Evolutionary conservation across 306 rosid genomes (phyloP).

Genomic region (Gynostemma pentaphyllum): DNA sequence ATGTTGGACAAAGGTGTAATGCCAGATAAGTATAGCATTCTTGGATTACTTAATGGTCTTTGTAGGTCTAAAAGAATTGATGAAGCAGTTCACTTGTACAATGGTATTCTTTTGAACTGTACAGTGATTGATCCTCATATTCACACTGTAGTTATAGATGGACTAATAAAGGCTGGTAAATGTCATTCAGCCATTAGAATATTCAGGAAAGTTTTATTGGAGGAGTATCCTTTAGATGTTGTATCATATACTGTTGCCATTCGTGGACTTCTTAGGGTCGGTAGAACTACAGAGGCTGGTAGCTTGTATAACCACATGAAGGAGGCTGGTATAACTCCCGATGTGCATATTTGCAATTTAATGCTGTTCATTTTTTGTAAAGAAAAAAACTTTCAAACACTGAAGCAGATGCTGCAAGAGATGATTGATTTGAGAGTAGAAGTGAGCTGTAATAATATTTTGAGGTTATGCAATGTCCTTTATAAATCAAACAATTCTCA

Average conservation of each 20-base stretch:
- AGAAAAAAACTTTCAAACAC: conserved; percentile 23
- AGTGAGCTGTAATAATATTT: conserved; percentile 29
- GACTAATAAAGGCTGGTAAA: conserved; percentile 37
- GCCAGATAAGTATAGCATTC: conserved; percentile 50
- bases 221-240: conserved; percentile 31
- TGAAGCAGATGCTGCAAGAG: conserved; percentile 35
- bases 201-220: conserved; percentile 22
- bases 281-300: conserved; percentile 41
- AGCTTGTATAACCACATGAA: conserved; percentile 36
- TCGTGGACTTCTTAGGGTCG: conserved; percentile 37
- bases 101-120: conserved; percentile 22
- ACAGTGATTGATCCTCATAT: conserved; percentile 41
- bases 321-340: conserved; percentile 38
- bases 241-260: conserved; percentile 36
- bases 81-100: conserved; percentile 40
- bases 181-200: conserved; percentile 28
- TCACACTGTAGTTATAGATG: conserved; percentile 33
- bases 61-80: conserved; percentile 38
- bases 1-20: conserved; percentile 38
- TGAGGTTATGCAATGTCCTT: conserved; percentile 21
- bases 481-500: conserved; percentile 9
- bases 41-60: conserved; percentile 42
- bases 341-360: conserved; percentile 28
- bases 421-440: conserved; percentile 42
- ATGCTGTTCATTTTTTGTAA: conserved; percentile 30